phyloP scores from a whole-genome alignment of 768 basidiomycete species.

The Agrocybe chaxingu region DNA sequence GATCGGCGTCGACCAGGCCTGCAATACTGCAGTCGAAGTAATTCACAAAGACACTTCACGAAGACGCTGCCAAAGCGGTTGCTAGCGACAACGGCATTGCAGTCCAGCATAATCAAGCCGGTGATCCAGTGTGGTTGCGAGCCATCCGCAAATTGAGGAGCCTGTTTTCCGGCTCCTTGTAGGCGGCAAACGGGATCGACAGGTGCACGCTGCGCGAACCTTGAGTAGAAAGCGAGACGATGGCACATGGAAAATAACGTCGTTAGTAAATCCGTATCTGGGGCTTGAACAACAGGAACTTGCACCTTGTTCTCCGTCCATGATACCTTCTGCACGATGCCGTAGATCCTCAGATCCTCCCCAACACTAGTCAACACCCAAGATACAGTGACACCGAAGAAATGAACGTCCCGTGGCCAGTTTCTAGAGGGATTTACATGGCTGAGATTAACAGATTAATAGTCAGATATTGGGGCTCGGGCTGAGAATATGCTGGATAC shows the following conservation, averaged over 20 bases:
- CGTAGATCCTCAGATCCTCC: constrained; percentile 88
- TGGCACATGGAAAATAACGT: constrained; percentile 70
- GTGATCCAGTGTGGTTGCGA: constrained; percentile 90
- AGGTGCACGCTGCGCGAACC: constrained; percentile 98
- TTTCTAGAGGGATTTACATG: too few relatives aligned
- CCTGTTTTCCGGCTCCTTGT: constrained; percentile 93
- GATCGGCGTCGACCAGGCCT: constrained; percentile 94
- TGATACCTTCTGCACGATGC: constrained; percentile 96
- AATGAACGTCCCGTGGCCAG: too few relatives aligned
- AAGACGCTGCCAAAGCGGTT: constrained; percentile 98
- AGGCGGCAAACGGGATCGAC: constrained; percentile 85
- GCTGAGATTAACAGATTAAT: too few relatives aligned
- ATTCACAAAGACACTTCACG: too few relatives aligned
- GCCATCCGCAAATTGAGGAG: constrained; percentile 95
- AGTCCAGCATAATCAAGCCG: constrained; percentile 89
- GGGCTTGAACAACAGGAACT: background rate
- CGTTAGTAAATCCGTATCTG: background rate
- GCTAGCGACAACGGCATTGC: constrained; percentile 87
- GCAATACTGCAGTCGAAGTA: constrained; percentile 82
- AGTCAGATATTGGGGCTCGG: too few relatives aligned
- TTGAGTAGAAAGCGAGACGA: constrained; percentile 86
- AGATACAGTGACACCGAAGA: too few relatives aligned
- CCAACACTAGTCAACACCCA: constrained; percentile 87
- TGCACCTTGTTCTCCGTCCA: constrained; percentile 93
- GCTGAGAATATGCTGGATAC: too few relatives aligned